Conservation (phyloP, 768 basidiomycete genomes). For the Tricholoma terreum region DNA sequence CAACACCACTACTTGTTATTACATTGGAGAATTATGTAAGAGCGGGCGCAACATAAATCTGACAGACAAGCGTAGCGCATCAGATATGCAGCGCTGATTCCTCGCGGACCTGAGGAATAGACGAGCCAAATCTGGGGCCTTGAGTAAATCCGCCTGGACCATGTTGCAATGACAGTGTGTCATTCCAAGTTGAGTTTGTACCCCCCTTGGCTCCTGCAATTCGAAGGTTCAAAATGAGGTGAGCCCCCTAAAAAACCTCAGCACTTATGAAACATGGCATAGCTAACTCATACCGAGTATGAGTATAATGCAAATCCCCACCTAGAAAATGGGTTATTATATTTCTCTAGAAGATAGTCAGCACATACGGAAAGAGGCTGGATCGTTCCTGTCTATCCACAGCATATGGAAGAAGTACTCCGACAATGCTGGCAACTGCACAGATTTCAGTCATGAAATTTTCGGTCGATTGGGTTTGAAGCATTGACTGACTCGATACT, state of each 20-base stretch:
- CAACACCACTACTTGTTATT: too few relatives aligned
- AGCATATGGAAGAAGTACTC: neutral
- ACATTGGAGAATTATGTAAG: too few relatives aligned
- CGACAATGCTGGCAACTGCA: neutral
- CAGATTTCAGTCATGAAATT: neutral
- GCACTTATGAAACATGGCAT: neutral
- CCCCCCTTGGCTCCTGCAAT: neutral
- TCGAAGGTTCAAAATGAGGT: neutral
- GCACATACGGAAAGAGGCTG: neutral
- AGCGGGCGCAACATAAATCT: too few relatives aligned
- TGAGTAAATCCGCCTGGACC: too few relatives aligned
- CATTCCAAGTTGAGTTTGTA: neutral
- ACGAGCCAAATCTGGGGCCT: too few relatives aligned
- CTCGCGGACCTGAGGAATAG: too few relatives aligned
- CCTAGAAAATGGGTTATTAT: neutral
- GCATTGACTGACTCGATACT: neutral
- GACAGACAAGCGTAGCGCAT: too few relatives aligned
- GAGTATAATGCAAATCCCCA: neutral
- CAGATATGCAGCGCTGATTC: too few relatives aligned
- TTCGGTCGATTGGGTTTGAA: too few relatives aligned
- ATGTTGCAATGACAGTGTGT: neutral
- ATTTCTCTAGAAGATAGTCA: too few relatives aligned
- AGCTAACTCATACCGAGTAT: neutral
- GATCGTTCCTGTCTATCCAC: neutral
- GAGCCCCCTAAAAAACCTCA: neutral